A percentile compares a stretch with the other conserved stretches of the same genome.
Evolutionary conservation across 352 stramenopile genomes (phyloP).

Genomic region (Phytophthora cactorum): DNA sequence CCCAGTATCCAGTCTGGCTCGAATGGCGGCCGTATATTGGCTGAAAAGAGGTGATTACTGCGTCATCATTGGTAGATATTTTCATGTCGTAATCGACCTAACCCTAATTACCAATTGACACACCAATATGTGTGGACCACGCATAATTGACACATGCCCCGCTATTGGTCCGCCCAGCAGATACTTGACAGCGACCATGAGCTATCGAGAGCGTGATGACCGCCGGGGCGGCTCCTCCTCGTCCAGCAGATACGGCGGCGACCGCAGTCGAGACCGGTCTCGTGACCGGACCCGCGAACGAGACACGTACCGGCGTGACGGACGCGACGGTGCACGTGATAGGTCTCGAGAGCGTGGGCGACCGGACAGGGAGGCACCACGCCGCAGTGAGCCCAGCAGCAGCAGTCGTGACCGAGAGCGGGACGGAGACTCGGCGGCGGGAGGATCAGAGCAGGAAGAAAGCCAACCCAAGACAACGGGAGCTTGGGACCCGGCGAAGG

Average conservation of each 20-base stretch:
- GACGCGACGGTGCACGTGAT: conserved; percentile 24
- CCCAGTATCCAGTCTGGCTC: conserved; percentile 29
- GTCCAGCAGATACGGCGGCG: conserved; percentile 34
- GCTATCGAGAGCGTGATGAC: conserved; percentile 33
- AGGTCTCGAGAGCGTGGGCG: conserved; percentile 36
- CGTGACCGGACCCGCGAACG: conserved; percentile 38
- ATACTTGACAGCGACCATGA: conserved; percentile 33
- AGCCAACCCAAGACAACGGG: conserved; percentile 44
- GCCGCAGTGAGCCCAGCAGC: conserved; percentile 33
- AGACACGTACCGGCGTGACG: conserved; percentile 44
- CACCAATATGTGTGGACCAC: conserved; percentile 2
- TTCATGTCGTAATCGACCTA: conserved; percentile 21
- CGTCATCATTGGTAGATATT: conserved; percentile 18
- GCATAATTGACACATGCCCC: not conserved
- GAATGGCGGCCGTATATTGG: conserved; percentile 5
- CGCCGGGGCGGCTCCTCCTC: conserved; percentile 32
- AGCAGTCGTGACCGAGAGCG: conserved; percentile 40
- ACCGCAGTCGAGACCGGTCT: conserved; percentile 29
- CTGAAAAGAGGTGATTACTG: conserved; percentile 11
- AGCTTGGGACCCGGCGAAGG: conserved; percentile 76
- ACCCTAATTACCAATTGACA: not conserved
- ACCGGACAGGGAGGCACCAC: conserved; percentile 43
- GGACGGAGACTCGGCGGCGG: conserved; percentile 25
- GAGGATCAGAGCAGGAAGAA: conserved; percentile 21
- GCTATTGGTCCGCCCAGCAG: not conserved